Conservation (phyloP, 371 early-diverging fungal genomes). For the Paraphysoderma sedebokerense region DNA sequence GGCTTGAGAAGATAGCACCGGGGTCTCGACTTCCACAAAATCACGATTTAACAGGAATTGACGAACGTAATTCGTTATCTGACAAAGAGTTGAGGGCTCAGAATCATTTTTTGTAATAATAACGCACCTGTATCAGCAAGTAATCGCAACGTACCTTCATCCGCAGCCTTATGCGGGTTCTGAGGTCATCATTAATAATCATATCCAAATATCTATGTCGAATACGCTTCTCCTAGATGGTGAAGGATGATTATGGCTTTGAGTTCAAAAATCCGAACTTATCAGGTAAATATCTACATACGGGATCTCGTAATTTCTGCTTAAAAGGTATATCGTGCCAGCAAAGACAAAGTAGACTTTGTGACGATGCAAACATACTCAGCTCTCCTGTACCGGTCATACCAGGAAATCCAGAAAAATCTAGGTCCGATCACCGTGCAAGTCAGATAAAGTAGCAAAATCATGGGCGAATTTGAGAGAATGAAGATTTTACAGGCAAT, state of each 20-base stretch:
- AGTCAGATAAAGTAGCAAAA: not conserved
- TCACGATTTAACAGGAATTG: slow-evolving; percentile 52
- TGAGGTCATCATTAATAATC: slow-evolving; percentile 54
- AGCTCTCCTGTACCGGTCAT: slow-evolving; percentile 69
- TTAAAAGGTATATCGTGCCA: slow-evolving; percentile 60
- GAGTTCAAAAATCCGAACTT: not conserved
- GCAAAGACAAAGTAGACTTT: slow-evolving; percentile 76
- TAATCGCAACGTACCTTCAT: slow-evolving; percentile 15
- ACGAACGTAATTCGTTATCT: slow-evolving; percentile 58
- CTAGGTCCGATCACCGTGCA: slow-evolving; percentile 12
- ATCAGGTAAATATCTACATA: no score
- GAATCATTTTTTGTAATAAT: not conserved
- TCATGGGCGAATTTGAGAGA: not conserved
- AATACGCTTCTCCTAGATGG: slow-evolving; percentile 57
- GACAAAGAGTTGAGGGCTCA: slow-evolving; percentile 8
- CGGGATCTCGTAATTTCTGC: slow-evolving; percentile 40
- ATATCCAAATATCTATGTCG: slow-evolving; percentile 79
- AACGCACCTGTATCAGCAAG: not conserved
- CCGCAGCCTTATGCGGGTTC: slow-evolving; percentile 32
- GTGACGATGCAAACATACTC: slow-evolving; percentile 43
- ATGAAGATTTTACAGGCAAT: slow-evolving; percentile 29
- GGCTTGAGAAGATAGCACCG: slow-evolving; percentile 64
- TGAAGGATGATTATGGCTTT: not conserved
- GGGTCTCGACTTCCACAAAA: slow-evolving; percentile 96
- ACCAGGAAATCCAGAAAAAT: slow-evolving; percentile 54